These are phyloP conservation scores for Eucalyptus grandis DNA, from an alignment of 345 rosid species.

Conservation along the genomic window DNA sequence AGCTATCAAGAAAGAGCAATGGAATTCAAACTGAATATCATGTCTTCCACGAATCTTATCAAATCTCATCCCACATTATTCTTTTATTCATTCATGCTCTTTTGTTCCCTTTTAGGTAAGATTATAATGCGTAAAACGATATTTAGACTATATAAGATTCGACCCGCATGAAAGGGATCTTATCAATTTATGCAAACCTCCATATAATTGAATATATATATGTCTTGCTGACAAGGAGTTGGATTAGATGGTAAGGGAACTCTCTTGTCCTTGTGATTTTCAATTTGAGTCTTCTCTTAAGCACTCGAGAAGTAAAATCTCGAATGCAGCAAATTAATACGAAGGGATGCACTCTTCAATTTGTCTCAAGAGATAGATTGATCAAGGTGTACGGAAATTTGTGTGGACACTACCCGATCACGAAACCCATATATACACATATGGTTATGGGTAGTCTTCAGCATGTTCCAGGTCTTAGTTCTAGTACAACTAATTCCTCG, in stretches of 20 bases:
- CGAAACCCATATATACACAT: not conserved
- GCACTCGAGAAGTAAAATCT: not conserved
- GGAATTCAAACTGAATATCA: no score
- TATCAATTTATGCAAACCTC: no score
- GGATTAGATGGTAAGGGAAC: not conserved
- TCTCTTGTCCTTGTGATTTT: rapidly evolving
- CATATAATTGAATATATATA: no score
- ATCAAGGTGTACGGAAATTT: not conserved
- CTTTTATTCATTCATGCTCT: not conserved
- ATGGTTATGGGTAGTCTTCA: not conserved
- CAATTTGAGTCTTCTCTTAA: not conserved
- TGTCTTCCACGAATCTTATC: not conserved
- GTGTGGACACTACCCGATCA: not conserved
- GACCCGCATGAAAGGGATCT: rapidly evolving
- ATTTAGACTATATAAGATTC: no score
- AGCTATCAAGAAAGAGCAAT: not conserved
- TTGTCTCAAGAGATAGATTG: not conserved
- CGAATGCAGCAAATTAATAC: not conserved
- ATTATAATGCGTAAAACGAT: no score
- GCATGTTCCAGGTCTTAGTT: not conserved
- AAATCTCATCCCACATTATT: not conserved
- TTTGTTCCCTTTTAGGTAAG: not conserved
- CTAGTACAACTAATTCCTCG: not conserved
- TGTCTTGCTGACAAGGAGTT: no score
- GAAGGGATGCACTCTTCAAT: not conserved